Evolutionary conservation across 331 rosid genomes (phyloP), one percentile per base, ranked within the genome.

Genomic region (Telfairia occidentalis): DNA sequence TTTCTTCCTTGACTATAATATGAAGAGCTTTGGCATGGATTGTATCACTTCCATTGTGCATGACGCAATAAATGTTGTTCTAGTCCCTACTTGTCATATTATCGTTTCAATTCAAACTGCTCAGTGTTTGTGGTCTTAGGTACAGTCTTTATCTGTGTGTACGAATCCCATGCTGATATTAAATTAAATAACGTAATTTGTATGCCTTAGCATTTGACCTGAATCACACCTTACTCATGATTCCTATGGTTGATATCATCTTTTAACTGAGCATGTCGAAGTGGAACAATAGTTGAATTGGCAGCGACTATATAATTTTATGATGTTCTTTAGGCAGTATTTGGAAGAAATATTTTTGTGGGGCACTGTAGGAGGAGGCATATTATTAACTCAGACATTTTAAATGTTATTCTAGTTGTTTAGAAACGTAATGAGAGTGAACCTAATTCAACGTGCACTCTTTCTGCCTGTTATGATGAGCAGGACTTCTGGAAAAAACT

Each of bases 401-500:
- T 38, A 0, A 66, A 66, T 21, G 11, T 19, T 38, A 38, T 38
- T 43, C 45, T 66, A 34, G 19, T 40, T 66, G 34, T 66, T 11
- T 38, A 15, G 21, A 64, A 21, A 38, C 11, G 19, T 40, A 12
- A 9, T 66, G 73, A 32, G n/a, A 9, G 34, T 40, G 35, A 38
- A 66, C 5, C 53, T 12, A 4, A 37, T 23, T 67, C 37, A 24
- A 67, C 7, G 13, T 2, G 35, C 28, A 42, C 52, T 42, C 37
- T 42, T 67, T 65, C 13, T 64, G 72, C 72, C 72, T 19, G 48
- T 64, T 19, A 8, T 64, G 72, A 64, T n/a, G 71, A 60, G 34
- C 34, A 53, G 29, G 21, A 5, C 32, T 55, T 55, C 12, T 55
- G 32, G 10, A 55, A 19, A 28, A 1, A 42, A 24, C 15, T 42